phyloP scores from a whole-genome alignment of 164 flowering plant genomes.

The Chimonanthus salicifolius region DNA sequence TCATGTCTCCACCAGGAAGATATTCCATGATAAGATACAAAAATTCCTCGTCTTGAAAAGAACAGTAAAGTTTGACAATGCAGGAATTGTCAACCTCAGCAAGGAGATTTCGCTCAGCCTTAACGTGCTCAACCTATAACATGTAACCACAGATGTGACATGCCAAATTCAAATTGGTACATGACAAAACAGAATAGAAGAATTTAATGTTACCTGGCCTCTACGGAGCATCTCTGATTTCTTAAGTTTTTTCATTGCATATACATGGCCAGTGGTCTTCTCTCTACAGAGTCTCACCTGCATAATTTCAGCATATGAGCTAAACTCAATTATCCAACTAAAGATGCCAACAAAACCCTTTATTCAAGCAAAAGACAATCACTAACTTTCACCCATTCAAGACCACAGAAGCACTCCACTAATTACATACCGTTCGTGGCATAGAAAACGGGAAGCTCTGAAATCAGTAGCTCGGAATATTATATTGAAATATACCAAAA shows the following conservation, averaged over 20 bases:
- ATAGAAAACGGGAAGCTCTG: no score
- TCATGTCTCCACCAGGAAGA: constrained; percentile 58
- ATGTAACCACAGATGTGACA: background rate
- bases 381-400: background rate
- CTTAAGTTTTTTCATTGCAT: constrained; percentile 42
- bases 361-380: background rate
- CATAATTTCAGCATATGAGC: background rate
- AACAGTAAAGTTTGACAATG: constrained; percentile 50
- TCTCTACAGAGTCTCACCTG: constrained; percentile 41
- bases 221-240: constrained; percentile 41
- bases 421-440: no score
- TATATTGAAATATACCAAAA: no score
- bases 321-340: background rate
- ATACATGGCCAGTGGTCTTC: constrained; percentile 32
- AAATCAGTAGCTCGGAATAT: no score
- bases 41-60: constrained; percentile 50
- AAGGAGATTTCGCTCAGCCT: constrained; percentile 48
- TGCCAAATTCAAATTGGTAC: background rate
- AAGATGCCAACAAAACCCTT: background rate
- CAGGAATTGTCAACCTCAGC: constrained; percentile 52
- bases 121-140: constrained; percentile 51
- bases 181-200: background rate
- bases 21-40: constrained; percentile 50
- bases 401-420: background rate
- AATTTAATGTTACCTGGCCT: constrained; percentile 26